Evolutionary conservation across 345 rosid species (phyloP).

Genomic region (Populus tremula): DNA sequence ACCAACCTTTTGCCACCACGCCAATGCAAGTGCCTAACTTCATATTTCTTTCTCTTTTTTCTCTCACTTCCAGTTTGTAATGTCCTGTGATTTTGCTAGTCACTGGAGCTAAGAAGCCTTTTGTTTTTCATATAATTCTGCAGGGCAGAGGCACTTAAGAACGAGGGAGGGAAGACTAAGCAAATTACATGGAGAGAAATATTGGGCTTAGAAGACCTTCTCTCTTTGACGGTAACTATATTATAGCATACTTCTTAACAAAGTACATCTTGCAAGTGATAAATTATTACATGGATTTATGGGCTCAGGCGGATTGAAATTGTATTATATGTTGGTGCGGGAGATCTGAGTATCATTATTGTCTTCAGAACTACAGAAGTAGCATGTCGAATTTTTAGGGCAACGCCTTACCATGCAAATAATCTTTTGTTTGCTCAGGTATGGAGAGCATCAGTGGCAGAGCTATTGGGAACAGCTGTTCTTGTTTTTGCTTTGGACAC

Average conservation of each 20-base stretch:
- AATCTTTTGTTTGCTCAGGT: background rate
- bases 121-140: background rate
- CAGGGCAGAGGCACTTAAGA: background rate
- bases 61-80: too few species aligned
- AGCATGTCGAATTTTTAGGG: too few species aligned
- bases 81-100: too few species aligned
- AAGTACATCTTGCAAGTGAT: too few species aligned
- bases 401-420: too few species aligned
- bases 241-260: too few species aligned
- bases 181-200: background rate
- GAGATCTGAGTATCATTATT: too few species aligned
- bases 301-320: too few species aligned
- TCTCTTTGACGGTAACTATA: constrained; percentile 12
- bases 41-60: rapidly evolving
- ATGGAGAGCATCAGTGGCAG: constrained; percentile 28
- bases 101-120: too few species aligned
- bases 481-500: constrained; percentile 24
- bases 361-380: too few species aligned
- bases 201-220: constrained; percentile 22
- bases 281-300: too few species aligned
- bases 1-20: background rate
- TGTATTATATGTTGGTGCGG: too few species aligned
- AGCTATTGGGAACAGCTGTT: constrained; percentile 20
- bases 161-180: background rate
- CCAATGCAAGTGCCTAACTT: background rate